phyloP scores from a whole-genome alignment of 495 filamentous ascomycete species.

The Ramalina peruviana region DNA sequence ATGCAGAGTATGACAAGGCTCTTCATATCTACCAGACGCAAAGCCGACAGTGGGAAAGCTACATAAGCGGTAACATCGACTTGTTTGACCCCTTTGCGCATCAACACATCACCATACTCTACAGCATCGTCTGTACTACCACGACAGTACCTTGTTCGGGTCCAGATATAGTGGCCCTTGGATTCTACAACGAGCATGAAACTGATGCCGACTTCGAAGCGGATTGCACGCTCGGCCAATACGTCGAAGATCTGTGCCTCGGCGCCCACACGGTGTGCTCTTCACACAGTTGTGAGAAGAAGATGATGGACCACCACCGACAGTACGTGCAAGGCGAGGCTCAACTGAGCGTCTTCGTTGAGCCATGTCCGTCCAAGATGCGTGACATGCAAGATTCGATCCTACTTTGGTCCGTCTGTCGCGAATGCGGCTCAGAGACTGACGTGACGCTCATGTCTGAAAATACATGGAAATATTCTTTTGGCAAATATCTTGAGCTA shows the following conservation, averaged over 20 bases:
- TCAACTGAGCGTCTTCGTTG: constrained; percentile 76
- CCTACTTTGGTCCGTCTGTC: constrained; percentile 96
- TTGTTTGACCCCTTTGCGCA: constrained; percentile 89
- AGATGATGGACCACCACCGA: constrained; percentile 85
- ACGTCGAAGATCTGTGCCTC: constrained; percentile 81
- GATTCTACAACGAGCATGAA: constrained; percentile 84
- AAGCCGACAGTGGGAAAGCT: constrained; percentile 88
- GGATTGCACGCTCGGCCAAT: constrained; percentile 89
- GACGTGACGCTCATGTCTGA: constrained; percentile 87
- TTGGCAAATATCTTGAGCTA: constrained; percentile 92
- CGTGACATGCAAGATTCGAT: constrained; percentile 64
- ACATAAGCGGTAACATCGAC: constrained; percentile 66
- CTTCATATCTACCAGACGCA: constrained; percentile 89
- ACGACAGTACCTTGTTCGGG: constrained; percentile 88
- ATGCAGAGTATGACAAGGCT: constrained; percentile 92
- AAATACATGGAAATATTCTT: constrained; percentile 95
- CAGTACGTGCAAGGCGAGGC: constrained; percentile 97
- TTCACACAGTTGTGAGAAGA: constrained; percentile 72
- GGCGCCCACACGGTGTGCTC: constrained; percentile 61
- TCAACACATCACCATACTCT: constrained; percentile 90
- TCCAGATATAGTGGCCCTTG: constrained; percentile 70
- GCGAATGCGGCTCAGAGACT: constrained; percentile 78
- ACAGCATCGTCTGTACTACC: constrained; percentile 78
- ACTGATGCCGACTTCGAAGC: constrained; percentile 55
- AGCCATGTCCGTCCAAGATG: constrained; percentile 57